Base-by-base conservation (phyloP, 441 rosid genomes). In the Eutrema salsugineum region DNA sequence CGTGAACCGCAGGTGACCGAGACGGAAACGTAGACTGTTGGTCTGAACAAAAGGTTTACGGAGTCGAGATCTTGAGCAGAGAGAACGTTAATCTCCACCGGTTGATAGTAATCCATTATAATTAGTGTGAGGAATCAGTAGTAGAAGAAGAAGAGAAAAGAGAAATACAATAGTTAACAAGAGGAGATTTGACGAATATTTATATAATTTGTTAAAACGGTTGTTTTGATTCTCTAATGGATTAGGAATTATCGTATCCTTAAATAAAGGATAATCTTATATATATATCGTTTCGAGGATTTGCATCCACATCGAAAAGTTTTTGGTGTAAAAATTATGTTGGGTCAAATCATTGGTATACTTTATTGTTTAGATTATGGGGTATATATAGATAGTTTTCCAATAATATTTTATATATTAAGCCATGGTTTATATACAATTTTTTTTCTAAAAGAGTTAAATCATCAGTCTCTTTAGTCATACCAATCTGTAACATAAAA, bases 1-100 rank as follows among this genome's bases (percentile, higher is more conserved):
- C 53, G 70, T 54, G 78, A 75, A 27, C 78, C 78, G 3, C 78
- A 60, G 2, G 78, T 68, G 36, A 75, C 65, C 5, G 74, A 75
- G 46, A 68, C 78, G 0, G 65, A 54, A 46, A 54, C 74, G 54
- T 68, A 75, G 8, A 75, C 53, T 3, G 64, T 11, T 75, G 74
- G 70, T 62, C 58, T 68, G 70, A 75, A 43, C 36, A 75, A 36
- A 54, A 20, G 59, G 58, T 75, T 75, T 35, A 62, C 20, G 35
- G 74, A 68, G 65, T 54, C 15, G 64, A 75, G 78, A 54, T 61
- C 44, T 75, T 68, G 70, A 9, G 78, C 74, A 4, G 74, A 75
- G n/a, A 75, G 30, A 54, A 75, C 7, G 58, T 62, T 54, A 1
- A 75, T 47, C 50, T 75, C 78, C 15, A 75, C 78, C 3, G 73